Evolutionary conservation across 2,329 filamentous ascomycete genomes (phyloP), one percentile per base, ranked within the genome.

Genomic region (Calonectria hawksworthii): DNA sequence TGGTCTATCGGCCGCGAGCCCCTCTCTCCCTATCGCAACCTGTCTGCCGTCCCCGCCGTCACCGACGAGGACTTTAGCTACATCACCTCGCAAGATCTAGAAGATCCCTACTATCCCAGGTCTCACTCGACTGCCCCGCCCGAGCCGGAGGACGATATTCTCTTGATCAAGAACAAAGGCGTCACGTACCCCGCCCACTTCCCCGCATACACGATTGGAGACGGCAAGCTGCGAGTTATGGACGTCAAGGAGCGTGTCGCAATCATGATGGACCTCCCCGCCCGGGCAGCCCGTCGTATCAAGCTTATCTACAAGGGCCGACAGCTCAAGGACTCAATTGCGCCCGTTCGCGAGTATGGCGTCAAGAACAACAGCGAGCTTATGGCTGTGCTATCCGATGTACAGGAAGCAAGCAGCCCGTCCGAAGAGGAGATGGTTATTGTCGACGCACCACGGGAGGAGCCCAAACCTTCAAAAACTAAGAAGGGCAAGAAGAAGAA

Each of bases 41-140:
- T 85, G 74, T 83, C 86, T 59, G 87, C 88, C 52, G 85, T 89
- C 13, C 90, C 92, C 38, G 89, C 92, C 77, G 92, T 96, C 74
- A 94, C 92, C 79, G 93, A 95, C 78, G 91, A 93, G 41, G 94
- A 96, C 86, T 96, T 93, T 84, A 93, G 92, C 83, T 96, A 96
- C 87, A 96, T 96, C 82, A 95, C 94, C n/a, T 92, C 93, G 34
- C 92, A 94, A 80, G 94, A 96, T 80, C 84, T 96, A 50, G 88
- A 91, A 74, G 80, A 84, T 80, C 77, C 79, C 81, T 88, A 89
- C 75, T 86, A 88, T 72, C 84, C 86, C 34, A 84, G 84, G 66
- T 81, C 83, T 52, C 83, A 81, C 64, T 83, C 85, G 34, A 80
- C 83, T 10, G 79, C 80, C 50, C 79, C 84, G 56, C 83, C 82